Evolutionary conservation across 2,329 filamentous ascomycete species (phyloP).

Genomic region (Neofusicoccum sp.): DNA sequence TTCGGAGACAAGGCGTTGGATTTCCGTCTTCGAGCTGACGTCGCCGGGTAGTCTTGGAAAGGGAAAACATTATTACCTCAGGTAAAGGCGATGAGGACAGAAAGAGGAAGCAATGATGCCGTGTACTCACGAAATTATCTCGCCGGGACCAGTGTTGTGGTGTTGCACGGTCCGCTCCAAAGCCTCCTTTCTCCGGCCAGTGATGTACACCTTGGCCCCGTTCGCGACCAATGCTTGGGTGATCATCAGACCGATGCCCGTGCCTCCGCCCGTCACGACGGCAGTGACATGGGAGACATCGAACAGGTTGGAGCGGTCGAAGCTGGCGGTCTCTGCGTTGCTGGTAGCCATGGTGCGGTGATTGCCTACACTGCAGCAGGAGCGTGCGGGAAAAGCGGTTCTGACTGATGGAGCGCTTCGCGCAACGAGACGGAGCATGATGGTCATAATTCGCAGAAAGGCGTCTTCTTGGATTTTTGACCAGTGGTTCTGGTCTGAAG

Average conservation of each 20-base stretch:
- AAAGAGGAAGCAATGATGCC: not conserved
- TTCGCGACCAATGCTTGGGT: constrained; percentile 36
- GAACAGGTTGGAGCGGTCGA: constrained; percentile 44
- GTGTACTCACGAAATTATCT: constrained; percentile 43
- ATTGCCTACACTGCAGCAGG: constrained; percentile 7
- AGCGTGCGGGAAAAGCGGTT: constrained; percentile 18
- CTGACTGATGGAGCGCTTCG: constrained; percentile 19
- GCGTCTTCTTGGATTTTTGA: too few species aligned
- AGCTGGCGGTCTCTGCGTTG: constrained; percentile 39
- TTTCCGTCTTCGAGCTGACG: constrained; percentile 52
- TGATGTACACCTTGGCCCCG: constrained; percentile 38
- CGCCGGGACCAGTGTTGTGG: constrained; percentile 47
- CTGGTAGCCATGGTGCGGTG: constrained; percentile 32
- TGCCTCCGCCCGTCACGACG: constrained; percentile 47
- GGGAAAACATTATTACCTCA: not conserved
- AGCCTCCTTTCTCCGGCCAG: constrained; percentile 31
- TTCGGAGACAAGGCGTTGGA: constrained; percentile 42
- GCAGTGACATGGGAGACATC: constrained; percentile 47
- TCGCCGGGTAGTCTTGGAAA: constrained; percentile 42
- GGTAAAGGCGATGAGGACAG: not conserved
- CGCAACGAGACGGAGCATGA: constrained; percentile 34
- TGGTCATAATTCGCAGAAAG: not conserved
- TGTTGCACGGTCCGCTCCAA: constrained; percentile 45
- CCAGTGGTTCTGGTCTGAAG: too few species aligned
- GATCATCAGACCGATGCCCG: constrained; percentile 43